Evolutionary conservation across 108 stramenopile species (phyloP).

Genomic region (Phaeodactylum tricornutum): DNA sequence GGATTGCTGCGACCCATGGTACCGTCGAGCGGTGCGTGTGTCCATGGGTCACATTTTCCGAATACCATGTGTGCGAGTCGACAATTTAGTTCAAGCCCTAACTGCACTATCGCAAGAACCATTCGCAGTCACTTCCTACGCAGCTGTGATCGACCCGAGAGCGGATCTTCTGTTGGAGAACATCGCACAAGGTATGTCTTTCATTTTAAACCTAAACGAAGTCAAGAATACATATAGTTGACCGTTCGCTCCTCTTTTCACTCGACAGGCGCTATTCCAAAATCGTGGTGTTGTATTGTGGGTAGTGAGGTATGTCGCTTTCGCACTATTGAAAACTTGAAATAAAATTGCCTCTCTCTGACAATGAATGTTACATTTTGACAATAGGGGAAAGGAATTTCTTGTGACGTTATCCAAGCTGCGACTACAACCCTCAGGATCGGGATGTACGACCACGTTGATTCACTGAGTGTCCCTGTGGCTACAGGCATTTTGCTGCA

Average conservation of each 20-base stretch:
- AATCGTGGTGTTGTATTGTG: constrained; percentile 59
- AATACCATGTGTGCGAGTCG: constrained; percentile 46
- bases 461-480: constrained; percentile 56
- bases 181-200: constrained; percentile 11
- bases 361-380: too few species aligned
- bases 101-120: not conserved
- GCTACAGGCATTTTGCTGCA: constrained; percentile 65
- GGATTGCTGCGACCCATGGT: constrained; percentile 70
- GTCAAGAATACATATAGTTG: too few species aligned
- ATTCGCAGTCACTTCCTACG: constrained; percentile 24
- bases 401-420: constrained; percentile 28
- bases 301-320: too few species aligned
- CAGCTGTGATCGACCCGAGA: constrained; percentile 55
- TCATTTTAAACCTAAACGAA: too few species aligned
- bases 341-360: too few species aligned
- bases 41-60: constrained; percentile 69
- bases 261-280: not conserved
- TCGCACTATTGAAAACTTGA: too few species aligned
- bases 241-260: too few species aligned
- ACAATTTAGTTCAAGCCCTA: constrained; percentile 28
- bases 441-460: constrained; percentile 49
- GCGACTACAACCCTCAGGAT: constrained; percentile 39
- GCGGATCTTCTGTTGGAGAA: constrained; percentile 13
- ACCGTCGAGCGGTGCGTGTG: constrained; percentile 57
- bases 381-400: constrained; percentile 60